Conservation (phyloP, 768 basidiomycete species). For the Hypsizygus marmoreus region DNA sequence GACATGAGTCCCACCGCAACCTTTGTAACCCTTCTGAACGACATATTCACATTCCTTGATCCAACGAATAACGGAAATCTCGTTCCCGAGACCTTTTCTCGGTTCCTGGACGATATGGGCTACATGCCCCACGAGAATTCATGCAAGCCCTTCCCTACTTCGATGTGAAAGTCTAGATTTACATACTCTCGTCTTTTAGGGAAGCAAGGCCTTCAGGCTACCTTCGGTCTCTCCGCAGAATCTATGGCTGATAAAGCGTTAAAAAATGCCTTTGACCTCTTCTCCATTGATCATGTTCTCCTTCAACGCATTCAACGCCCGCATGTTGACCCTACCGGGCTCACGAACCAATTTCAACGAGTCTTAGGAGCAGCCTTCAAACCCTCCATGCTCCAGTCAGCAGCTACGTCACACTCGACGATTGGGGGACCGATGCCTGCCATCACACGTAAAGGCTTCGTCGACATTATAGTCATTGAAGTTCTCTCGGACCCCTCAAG, state of each 20-base stretch:
- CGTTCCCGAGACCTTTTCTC: slow-evolving; percentile 13
- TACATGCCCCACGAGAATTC: slow-evolving; percentile 11
- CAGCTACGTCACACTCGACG: background rate
- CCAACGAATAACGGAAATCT: slow-evolving; percentile 10
- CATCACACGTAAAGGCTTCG: slow-evolving; percentile 16
- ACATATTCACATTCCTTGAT: slow-evolving; percentile 17
- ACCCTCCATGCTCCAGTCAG: background rate
- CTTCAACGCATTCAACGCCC: slow-evolving; percentile 11
- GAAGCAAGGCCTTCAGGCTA: slow-evolving; percentile 9
- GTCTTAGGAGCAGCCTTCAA: slow-evolving; percentile 3
- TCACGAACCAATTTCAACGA: slow-evolving; percentile 1
- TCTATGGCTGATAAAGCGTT: slow-evolving; percentile 13
- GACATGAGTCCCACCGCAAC: slow-evolving; percentile 14
- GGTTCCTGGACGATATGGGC: slow-evolving; percentile 17
- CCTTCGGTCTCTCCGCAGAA: slow-evolving; percentile 6
- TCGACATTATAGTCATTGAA: slow-evolving; percentile 11
- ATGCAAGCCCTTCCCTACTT: no score
- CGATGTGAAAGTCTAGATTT: no score
- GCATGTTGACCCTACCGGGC: slow-evolving; percentile 12
- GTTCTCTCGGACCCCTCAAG: slow-evolving; percentile 10
- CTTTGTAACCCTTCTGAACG: slow-evolving; percentile 12
- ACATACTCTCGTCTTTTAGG: slow-evolving; percentile 4
- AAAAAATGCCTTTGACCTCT: slow-evolving; percentile 13
- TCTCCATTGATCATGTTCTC: slow-evolving; percentile 17
- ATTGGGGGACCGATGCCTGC: slow-evolving; percentile 10